Conservation (phyloP, 1,284 basidiomycete species). For the Cutaneotrichosporon spelunceum region DNA sequence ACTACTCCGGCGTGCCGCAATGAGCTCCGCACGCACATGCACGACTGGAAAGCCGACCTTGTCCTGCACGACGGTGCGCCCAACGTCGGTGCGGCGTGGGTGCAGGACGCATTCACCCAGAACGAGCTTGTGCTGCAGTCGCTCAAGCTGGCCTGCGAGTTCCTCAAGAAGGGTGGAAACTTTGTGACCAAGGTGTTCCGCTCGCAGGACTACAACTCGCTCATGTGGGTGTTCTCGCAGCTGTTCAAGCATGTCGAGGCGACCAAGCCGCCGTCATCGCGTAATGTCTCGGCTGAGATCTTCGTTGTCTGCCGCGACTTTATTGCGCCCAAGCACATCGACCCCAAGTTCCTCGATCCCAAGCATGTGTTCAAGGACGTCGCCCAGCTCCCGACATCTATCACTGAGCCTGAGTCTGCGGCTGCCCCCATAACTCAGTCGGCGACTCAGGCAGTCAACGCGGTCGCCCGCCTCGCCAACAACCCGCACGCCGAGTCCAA, state of each 20-base stretch:
- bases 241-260: slow-evolving; percentile 96
- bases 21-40: slow-evolving; percentile 80
- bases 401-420: slow-evolving; percentile 29
- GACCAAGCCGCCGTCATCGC: slow-evolving; percentile 96
- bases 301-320: slow-evolving; percentile 98
- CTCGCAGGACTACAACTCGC: slow-evolving; percentile 96
- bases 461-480: slow-evolving; percentile 34
- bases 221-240: slow-evolving; percentile 98
- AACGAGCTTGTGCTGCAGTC: slow-evolving; percentile 95
- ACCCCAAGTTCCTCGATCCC: slow-evolving; percentile 97
- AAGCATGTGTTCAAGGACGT: slow-evolving; percentile 95
- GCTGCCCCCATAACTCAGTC: slow-evolving; percentile 30
- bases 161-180: slow-evolving; percentile 86
- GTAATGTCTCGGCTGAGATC: slow-evolving; percentile 99
- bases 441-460: slow-evolving; percentile 38
- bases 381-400: slow-evolving; percentile 54
- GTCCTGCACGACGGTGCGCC: slow-evolving; percentile 99
- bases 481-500: slow-evolving; percentile 63
- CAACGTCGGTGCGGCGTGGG: slow-evolving; percentile 99
- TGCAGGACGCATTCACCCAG: slow-evolving; percentile 97
- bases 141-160: slow-evolving; percentile 94
- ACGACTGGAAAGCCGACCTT: slow-evolving; percentile 99
- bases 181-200: slow-evolving; percentile 99
- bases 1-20: slow-evolving; percentile 89
- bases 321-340: slow-evolving; percentile 90